Conservation (phyloP, 768 basidiomycete genomes). For the Pisolithus sp. region DNA sequence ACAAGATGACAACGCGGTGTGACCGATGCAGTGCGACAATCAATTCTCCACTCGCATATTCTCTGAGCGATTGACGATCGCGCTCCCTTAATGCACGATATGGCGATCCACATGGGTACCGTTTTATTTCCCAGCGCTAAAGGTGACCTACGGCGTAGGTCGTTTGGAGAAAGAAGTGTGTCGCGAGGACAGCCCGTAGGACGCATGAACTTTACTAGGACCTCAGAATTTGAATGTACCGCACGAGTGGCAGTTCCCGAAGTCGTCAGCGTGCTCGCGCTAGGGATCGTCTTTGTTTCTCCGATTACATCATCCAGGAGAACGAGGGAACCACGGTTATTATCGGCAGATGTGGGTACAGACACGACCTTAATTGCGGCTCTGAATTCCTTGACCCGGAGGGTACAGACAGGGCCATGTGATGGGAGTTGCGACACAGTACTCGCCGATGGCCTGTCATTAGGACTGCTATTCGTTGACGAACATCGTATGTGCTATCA, state of each 20-base stretch:
- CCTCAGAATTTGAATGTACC: neutral
- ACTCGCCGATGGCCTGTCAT: no score
- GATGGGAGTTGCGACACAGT: slow-evolving; percentile 32
- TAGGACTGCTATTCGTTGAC: no score
- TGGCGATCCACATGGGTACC: slow-evolving; percentile 58
- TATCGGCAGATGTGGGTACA: slow-evolving; percentile 44
- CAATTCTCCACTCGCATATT: slow-evolving; percentile 44
- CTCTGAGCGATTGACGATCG: slow-evolving; percentile 56
- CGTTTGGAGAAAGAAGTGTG: slow-evolving; percentile 37
- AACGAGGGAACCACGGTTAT: slow-evolving; percentile 62
- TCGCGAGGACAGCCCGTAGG: slow-evolving; percentile 60
- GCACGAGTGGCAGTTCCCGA: slow-evolving; percentile 76
- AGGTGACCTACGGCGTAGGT: slow-evolving; percentile 48
- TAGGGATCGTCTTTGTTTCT: slow-evolving; percentile 63
- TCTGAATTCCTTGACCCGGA: slow-evolving; percentile 47
- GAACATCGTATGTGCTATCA: no score
- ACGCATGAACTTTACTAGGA: neutral
- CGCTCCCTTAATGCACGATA: slow-evolving; percentile 46
- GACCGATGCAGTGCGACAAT: slow-evolving; percentile 20
- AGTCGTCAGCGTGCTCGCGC: slow-evolving; percentile 72
- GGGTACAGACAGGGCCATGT: slow-evolving; percentile 80
- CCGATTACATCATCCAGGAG: slow-evolving; percentile 48
- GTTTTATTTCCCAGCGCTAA: slow-evolving; percentile 72
- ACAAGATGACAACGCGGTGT: slow-evolving; percentile 5
- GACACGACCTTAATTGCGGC: slow-evolving; percentile 44